phyloP scores from a whole-genome alignment of 2,329 filamentous ascomycete species.

The Ramularia endophylla region DNA sequence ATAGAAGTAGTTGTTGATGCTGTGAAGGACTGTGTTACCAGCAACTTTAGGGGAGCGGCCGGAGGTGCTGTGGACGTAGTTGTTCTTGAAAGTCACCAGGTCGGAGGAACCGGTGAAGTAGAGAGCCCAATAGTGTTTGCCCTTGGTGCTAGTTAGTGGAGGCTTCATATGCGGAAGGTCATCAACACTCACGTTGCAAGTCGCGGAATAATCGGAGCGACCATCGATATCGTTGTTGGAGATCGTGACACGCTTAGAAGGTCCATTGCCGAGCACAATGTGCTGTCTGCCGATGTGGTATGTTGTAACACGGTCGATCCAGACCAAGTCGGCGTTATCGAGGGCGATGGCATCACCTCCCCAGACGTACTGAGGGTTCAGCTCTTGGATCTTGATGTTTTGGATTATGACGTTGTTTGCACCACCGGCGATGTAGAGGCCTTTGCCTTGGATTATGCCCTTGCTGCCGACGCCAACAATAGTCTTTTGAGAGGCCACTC shows the following conservation, averaged over 20 bases:
- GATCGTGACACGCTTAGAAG: slow-evolving; percentile 53
- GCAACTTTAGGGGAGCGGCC: slow-evolving; percentile 54
- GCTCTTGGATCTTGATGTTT: slow-evolving; percentile 34
- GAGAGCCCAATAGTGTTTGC: slow-evolving; percentile 39
- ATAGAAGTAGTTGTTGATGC: slow-evolving; percentile 58
- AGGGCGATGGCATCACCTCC: slow-evolving; percentile 36
- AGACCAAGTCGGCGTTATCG: slow-evolving; percentile 31
- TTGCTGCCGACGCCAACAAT: slow-evolving; percentile 36
- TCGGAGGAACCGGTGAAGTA: slow-evolving; percentile 54
- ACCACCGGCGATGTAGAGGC: slow-evolving; percentile 32
- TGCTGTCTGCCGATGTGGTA: slow-evolving; percentile 43
- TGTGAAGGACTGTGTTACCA: slow-evolving; percentile 53
- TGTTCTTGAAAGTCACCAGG: slow-evolving; percentile 53
- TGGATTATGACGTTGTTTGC: slow-evolving; percentile 52
- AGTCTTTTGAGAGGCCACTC: slow-evolving; percentile 38
- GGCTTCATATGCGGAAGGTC: no score
- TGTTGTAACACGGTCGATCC: slow-evolving; percentile 37
- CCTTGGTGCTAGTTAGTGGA: no score
- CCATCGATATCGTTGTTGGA: slow-evolving; percentile 57
- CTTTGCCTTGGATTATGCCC: slow-evolving; percentile 39
- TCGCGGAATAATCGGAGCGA: slow-evolving; percentile 47
- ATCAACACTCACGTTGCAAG: no score
- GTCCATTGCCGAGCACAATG: slow-evolving; percentile 50
- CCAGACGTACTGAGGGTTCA: slow-evolving; percentile 37
- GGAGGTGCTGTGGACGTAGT: slow-evolving; percentile 55